Evolutionary conservation across 2,329 filamentous ascomycete genomes (phyloP).

Genomic region (Aspergillus thermomutatus): DNA sequence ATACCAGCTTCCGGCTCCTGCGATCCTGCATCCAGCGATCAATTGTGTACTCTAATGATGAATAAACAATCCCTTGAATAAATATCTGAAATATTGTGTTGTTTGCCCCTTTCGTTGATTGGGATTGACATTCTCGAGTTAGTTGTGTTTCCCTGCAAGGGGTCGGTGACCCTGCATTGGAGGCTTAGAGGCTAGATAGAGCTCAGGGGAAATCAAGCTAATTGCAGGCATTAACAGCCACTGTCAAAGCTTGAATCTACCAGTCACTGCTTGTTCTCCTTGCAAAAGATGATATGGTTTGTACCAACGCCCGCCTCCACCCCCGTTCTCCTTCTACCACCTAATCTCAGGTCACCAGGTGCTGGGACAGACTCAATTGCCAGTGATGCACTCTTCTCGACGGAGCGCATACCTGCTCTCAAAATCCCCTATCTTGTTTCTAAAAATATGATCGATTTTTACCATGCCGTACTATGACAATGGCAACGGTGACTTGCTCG

Average conservation of each 20-base stretch:
- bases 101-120: neutral
- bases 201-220: neutral
- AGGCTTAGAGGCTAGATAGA: neutral
- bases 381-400: neutral
- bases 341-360: neutral
- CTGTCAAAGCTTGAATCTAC: neutral
- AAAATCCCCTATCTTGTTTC: neutral
- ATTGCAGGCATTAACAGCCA: neutral
- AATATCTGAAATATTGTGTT: neutral
- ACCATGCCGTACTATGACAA: neutral
- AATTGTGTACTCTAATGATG: neutral
- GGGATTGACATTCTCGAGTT: constrained; percentile 4
- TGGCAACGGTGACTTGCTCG: constrained; percentile 9
- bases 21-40: neutral
- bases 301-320: too few relatives aligned
- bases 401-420: neutral
- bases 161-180: neutral
- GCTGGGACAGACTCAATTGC: neutral
- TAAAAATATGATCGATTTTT: neutral
- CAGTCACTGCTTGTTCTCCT: neutral
- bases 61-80: neutral
- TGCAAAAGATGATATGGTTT: neutral
- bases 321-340: neutral
- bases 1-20: neutral
- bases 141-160: constrained; percentile 7